Conservation (phyloP, 805 yeast species). For the Tetrapisispora namnaoensis region DNA sequence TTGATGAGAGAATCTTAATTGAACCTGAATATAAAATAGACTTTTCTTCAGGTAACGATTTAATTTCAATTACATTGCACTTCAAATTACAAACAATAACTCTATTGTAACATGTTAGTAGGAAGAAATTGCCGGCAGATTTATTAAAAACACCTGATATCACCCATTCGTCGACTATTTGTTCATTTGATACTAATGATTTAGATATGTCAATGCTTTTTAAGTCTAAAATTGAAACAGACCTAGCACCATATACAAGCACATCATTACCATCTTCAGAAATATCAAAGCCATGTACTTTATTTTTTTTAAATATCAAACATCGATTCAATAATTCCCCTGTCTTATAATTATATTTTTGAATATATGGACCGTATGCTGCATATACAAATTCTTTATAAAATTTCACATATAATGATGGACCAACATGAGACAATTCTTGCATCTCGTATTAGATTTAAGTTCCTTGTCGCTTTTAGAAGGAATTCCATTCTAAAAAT, state of each 20-base stretch:
- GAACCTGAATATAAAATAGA: slow-evolving; percentile 86
- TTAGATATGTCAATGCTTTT: slow-evolving; percentile 19
- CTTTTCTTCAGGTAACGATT: slow-evolving; percentile 49
- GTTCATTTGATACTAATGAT: slow-evolving; percentile 31
- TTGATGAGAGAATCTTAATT: slow-evolving; percentile 37
- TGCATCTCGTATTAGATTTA: slow-evolving; percentile 4
- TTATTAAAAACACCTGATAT: slow-evolving; percentile 44
- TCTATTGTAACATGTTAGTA: slow-evolving; percentile 75
- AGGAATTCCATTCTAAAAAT: too few species aligned
- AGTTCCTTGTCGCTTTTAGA: too few species aligned
- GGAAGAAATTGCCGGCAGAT: slow-evolving; percentile 32
- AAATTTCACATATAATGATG: slow-evolving; percentile 56
- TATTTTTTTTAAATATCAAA: slow-evolving; percentile 56
- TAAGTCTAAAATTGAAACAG: slow-evolving; percentile 39
- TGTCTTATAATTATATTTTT: slow-evolving; percentile 39
- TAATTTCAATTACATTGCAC: slow-evolving; percentile 20
- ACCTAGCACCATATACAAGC: slow-evolving; percentile 62
- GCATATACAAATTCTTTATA: slow-evolving; percentile 32
- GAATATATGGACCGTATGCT: slow-evolving; percentile 65
- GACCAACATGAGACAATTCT: slow-evolving; percentile 40
- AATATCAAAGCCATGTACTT: slow-evolving; percentile 67
- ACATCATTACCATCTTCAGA: slow-evolving; percentile 23
- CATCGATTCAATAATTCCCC: slow-evolving; percentile 31
- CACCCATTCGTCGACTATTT: slow-evolving; percentile 71
- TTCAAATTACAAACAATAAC: slow-evolving; percentile 26